Evolutionary conservation across 129 eudicot genomes (phyloP), one percentile per base, ranked within the genome.

Genomic region (Rutidosis leptorrhynchoides): DNA sequence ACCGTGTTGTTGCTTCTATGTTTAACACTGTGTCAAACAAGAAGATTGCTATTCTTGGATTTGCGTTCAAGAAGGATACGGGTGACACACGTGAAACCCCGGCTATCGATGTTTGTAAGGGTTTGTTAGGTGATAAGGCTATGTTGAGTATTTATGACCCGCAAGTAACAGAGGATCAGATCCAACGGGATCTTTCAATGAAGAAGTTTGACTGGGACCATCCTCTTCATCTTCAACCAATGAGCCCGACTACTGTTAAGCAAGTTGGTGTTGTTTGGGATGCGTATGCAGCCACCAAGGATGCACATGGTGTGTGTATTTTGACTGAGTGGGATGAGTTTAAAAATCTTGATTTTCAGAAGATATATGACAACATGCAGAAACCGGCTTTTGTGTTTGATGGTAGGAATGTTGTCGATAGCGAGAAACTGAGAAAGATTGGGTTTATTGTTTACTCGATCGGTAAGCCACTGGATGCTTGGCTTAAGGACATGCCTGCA

Each of bases 401-500:
- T 80, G 95, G 97, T 14, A 83, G 97, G 84, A 89, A 86, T 46
- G 77, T 89, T 64, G 80, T 82, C 14, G 74, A 83, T 58, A 80
- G 48, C 17, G 81, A 78, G 29, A 85, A 85, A 77, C 80, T 89
- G 57, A 89, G 96, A 74, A 78, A 89, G 29, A 85, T 89, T 43
- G 96, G 96, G 19, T 89, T 89, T 70, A 89, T 89, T 52, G 97
- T 86, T 8, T 89, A 89, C 88, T 86, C 97, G 2, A 89, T 89
- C 33, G 95, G 97, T 68, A 89, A 89, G 86, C 97, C 97, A 29
- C 78, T 89, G 1, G 97, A 89, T 70, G 87, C 88, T 2, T 89
- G 97, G 97, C 90, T 89, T 69, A 86, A 82, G 81, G 91, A 90
- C 83, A 86, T 90, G 91, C 91, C 89, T 54, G 95, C 95, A 27